Percentiles rank a stretch among this genome's conserved stretches.
Evolutionary conservation across 306 rosid genomes (phyloP).

Genomic region (Phaseolus lunatus): DNA sequence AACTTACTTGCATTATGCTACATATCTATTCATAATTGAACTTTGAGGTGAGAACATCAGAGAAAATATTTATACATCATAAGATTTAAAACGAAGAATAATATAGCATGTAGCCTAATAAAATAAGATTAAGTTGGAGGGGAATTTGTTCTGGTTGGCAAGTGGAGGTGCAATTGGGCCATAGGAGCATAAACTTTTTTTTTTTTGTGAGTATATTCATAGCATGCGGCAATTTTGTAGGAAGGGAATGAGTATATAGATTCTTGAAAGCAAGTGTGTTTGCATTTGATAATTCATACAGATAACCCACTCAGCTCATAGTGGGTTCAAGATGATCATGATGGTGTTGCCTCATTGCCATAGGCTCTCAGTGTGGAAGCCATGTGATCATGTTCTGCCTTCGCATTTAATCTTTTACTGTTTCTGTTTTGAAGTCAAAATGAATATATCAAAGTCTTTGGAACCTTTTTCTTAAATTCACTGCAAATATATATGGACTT

Average conservation of each 20-base stretch:
- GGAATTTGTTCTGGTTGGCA: slow-evolving; percentile 8
- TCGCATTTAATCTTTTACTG: slow-evolving; percentile 35
- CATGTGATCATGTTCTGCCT: slow-evolving; percentile 60
- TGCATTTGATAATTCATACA: slow-evolving; percentile 39
- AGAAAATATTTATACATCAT: too few species aligned
- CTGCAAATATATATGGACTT: too few species aligned
- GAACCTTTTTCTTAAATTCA: slow-evolving; percentile 45
- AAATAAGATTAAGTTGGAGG: neutral
- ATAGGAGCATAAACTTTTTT: neutral
- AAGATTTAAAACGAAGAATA: too few species aligned
- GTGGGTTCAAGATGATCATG: slow-evolving; percentile 62
- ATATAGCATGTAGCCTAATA: too few species aligned
- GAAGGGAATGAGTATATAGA: slow-evolving; percentile 38
- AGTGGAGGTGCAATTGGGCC: neutral
- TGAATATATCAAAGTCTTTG: slow-evolving; percentile 40
- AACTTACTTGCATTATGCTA: neutral
- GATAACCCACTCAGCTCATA: slow-evolving; percentile 48
- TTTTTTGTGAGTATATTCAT: slow-evolving; percentile 29
- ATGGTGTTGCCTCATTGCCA: slow-evolving; percentile 31
- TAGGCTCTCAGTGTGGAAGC: slow-evolving; percentile 53
- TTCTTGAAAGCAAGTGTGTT: slow-evolving; percentile 7
- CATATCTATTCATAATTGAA: neutral
- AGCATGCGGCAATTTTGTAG: slow-evolving; percentile 37
- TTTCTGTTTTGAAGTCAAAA: slow-evolving; percentile 42
- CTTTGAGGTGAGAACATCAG: too few species aligned